Conservation (phyloP, 2,329 filamentous ascomycete species). For the Alternaria arbusti region DNA sequence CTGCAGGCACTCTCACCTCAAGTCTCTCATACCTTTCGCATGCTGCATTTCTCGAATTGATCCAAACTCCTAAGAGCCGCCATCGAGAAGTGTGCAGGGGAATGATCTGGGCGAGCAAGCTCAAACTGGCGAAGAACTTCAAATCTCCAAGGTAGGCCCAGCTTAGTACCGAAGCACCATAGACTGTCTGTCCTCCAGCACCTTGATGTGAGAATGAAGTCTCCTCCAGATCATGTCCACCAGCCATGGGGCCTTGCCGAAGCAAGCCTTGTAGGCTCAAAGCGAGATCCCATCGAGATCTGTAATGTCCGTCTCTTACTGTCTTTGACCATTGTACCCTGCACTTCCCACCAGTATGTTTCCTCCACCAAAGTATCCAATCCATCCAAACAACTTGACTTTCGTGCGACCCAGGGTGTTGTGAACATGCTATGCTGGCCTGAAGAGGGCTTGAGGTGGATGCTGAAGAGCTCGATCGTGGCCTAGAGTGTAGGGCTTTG, state of each 20-base stretch:
- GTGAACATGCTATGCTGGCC: slow-evolving; percentile 11
- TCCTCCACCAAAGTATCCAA: neutral
- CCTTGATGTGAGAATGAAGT: slow-evolving; percentile 6
- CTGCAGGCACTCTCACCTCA: neutral
- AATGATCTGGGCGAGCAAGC: neutral
- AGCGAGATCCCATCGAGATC: slow-evolving; percentile 7
- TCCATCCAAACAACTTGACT: neutral
- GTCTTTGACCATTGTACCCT: slow-evolving; percentile 4
- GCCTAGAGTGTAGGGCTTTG: neutral
- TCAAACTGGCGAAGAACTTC: neutral
- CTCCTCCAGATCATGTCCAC: slow-evolving; percentile 13
- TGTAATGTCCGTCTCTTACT: neutral
- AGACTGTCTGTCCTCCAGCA: slow-evolving; percentile 19
- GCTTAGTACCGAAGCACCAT: slow-evolving; percentile 12
- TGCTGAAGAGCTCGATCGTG: neutral
- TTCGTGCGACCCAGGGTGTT: neutral
- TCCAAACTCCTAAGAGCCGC: slow-evolving; percentile 9
- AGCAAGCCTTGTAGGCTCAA: slow-evolving; percentile 7
- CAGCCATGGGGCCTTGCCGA: slow-evolving; percentile 4
- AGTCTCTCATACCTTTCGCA: slow-evolving; percentile 1
- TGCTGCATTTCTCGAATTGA: slow-evolving; percentile 18
- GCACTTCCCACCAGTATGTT: slow-evolving; percentile 7
- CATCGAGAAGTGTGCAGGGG: slow-evolving; percentile 13
- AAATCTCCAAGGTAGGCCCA: slow-evolving; percentile 13
- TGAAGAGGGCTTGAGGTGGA: neutral